Evolutionary conservation across 257 asterid genomes (phyloP).

Genomic region (Coffea eugenioides): DNA sequence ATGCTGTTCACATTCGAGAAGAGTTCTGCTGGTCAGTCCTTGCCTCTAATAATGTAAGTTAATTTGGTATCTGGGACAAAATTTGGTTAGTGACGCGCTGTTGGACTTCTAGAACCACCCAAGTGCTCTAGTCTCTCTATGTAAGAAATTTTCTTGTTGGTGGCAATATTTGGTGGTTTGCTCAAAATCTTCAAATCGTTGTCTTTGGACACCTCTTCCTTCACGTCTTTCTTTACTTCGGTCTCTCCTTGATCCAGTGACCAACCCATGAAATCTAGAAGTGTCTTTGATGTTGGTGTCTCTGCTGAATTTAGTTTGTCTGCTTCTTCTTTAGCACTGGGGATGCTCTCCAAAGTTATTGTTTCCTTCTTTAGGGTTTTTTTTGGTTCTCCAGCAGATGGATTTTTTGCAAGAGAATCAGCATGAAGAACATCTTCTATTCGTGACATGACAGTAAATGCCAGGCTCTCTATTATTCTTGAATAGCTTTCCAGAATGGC

Average conservation of each 20-base stretch:
- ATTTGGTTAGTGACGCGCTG: conserved; percentile 62
- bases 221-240: conserved; percentile 26
- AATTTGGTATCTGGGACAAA: conserved; percentile 18
- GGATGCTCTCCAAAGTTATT: conserved; percentile 10
- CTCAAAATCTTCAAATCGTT: conserved; percentile 18
- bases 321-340: conserved; percentile 34
- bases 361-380: conserved; percentile 30
- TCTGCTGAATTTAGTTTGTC: conserved; percentile 37
- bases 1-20: conserved; percentile 7
- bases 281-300: conserved; percentile 42
- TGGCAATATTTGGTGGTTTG: conserved; percentile 37
- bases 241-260: conserved; percentile 35
- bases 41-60: conserved; percentile 20
- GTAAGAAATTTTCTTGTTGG: conserved; percentile 66
- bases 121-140: conserved; percentile 53
- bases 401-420: conserved; percentile 48
- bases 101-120: conserved; percentile 82
- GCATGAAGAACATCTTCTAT: conserved; percentile 77
- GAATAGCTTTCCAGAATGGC: conserved; percentile 92
- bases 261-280: conserved; percentile 55
- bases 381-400: conserved; percentile 36
- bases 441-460: conserved; percentile 74
- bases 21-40: conserved; percentile 27
- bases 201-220: conserved; percentile 24
- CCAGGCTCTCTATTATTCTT: conserved; percentile 78